A percentile compares a stretch with the other conserved stretches of the same genome.
These are phyloP conservation scores for Arthrobotrys megalospora DNA, from an alignment of 2,329 filamentous ascomycete genomes.

Conservation along the genomic window DNA sequence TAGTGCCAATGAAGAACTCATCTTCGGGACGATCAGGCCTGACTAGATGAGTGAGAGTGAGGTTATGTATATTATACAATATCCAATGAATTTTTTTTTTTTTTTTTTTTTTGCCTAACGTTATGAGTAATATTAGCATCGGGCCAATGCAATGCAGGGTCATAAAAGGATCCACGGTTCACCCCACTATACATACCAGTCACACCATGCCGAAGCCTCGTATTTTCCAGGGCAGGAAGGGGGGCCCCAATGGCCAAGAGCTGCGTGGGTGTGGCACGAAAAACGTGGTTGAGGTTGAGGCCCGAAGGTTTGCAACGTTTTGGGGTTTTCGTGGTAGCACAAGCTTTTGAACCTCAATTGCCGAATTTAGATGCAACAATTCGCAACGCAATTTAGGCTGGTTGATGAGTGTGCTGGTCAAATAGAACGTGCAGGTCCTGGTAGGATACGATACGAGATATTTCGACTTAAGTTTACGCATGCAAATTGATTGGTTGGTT, in stretches of 20 bases:
- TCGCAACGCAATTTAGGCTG: conserved; percentile 12
- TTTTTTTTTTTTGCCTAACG: not conserved
- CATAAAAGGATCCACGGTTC: conserved; percentile 2
- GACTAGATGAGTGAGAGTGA: not conserved
- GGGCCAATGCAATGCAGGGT: not conserved
- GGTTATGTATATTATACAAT: not conserved
- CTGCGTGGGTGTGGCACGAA: conserved; percentile 1
- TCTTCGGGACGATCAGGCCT: not conserved
- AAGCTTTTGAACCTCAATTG: conserved; percentile 23
- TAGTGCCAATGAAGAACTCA: conserved; percentile 22
- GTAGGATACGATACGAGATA: too few species aligned
- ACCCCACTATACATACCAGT: conserved; percentile 9
- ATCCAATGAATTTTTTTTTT: not conserved
- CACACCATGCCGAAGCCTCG: not conserved
- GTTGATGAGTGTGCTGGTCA: not conserved
- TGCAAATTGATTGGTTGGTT: too few species aligned
- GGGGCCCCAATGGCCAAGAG: not conserved
- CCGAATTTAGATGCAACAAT: conserved; percentile 32
- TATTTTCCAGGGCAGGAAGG: not conserved
- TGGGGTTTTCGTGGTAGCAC: conserved; percentile 26
- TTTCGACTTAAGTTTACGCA: too few species aligned
- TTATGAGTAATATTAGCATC: conserved; percentile 3
- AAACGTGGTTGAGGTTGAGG: conserved; percentile 10
- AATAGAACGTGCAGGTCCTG: too few species aligned
- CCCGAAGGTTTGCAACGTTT: conserved; percentile 1